Evolutionary conservation across 495 filamentous ascomycete species (phyloP).

Genomic region (Rusavskia elegans): DNA sequence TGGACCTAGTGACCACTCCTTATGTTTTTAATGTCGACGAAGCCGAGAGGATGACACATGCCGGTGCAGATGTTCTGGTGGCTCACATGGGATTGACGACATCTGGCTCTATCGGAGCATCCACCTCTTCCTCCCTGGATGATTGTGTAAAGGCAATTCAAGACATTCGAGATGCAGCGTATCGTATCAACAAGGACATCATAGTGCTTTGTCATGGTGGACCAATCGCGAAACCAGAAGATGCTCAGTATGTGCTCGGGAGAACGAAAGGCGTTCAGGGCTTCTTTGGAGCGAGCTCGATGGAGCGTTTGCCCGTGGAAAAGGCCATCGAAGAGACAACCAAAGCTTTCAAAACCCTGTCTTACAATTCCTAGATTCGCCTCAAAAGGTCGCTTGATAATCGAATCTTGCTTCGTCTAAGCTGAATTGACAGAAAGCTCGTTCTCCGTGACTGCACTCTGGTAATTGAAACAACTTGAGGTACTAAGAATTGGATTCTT

Average conservation of each 20-base stretch:
- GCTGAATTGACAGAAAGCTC: too few relatives aligned
- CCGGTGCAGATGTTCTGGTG: slow-evolving; percentile 51
- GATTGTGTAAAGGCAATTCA: slow-evolving; percentile 43
- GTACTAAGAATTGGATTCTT: not conserved
- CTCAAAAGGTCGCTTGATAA: not conserved
- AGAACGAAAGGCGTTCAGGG: slow-evolving; percentile 46
- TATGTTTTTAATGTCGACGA: slow-evolving; percentile 51
- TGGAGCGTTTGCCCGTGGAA: slow-evolving; percentile 58
- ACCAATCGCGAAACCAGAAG: slow-evolving; percentile 43
- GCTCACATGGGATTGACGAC: slow-evolving; percentile 57
- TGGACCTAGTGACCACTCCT: slow-evolving; percentile 49
- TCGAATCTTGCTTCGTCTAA: too few relatives aligned
- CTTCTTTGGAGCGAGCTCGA: slow-evolving; percentile 55
- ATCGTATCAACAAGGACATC: slow-evolving; percentile 34
- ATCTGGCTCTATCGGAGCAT: slow-evolving; percentile 44
- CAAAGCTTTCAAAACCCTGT: slow-evolving; percentile 39
- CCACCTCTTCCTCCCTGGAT: slow-evolving; percentile 42
- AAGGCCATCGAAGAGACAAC: slow-evolving; percentile 45
- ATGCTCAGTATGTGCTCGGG: slow-evolving; percentile 45
- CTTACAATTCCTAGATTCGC: not conserved
- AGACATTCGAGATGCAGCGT: slow-evolving; percentile 44
- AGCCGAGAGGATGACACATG: slow-evolving; percentile 40
- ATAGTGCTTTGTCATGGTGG: slow-evolving; percentile 58
- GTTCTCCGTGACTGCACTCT: too few relatives aligned
- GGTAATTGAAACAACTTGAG: too few relatives aligned